These are phyloP conservation scores for Begonia fuchsioides DNA, from an alignment of 306 rosid species.

Conservation along the genomic window DNA sequence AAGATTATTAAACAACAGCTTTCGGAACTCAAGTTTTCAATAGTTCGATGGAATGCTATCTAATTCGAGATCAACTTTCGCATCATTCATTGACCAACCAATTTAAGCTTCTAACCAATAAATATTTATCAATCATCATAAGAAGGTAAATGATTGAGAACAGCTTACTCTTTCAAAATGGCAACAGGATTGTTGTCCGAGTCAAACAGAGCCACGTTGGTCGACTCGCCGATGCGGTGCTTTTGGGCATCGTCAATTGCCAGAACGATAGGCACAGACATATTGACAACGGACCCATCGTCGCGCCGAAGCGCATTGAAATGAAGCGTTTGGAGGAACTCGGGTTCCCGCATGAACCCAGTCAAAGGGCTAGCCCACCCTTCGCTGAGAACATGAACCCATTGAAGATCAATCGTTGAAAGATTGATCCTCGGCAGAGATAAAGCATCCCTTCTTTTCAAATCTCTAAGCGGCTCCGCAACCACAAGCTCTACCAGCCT, in stretches of 20 bases:
- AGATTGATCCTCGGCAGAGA: slow-evolving; percentile 53
- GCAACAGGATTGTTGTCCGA: slow-evolving; percentile 48
- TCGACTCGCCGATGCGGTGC: slow-evolving; percentile 52
- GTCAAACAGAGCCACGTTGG: slow-evolving; percentile 66
- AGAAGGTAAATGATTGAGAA: no score
- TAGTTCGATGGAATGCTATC: no score
- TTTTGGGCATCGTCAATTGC: slow-evolving; percentile 83
- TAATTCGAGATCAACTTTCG: no score
- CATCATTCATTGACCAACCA: no score
- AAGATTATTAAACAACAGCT: no score
- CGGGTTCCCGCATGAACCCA: slow-evolving; percentile 88
- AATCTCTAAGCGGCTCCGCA: slow-evolving; percentile 25
- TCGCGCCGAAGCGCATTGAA: slow-evolving; percentile 69
- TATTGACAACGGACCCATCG: slow-evolving; percentile 69
- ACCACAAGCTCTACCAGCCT: slow-evolving; percentile 73
- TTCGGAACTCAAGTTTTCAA: no score
- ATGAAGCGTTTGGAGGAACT: slow-evolving; percentile 99
- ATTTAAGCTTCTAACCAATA: no score
- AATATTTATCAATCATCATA: no score
- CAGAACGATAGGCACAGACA: slow-evolving; percentile 88
- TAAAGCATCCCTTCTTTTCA: slow-evolving; percentile 51
- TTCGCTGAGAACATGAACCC: slow-evolving; percentile 94
- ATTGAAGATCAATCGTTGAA: slow-evolving; percentile 53
- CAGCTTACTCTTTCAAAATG: slow-evolving; percentile 62
- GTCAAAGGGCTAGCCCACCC: slow-evolving; percentile 95